Evolutionary conservation across 306 rosid species (phyloP), one percentile per base, ranked within the genome.

Genomic region (Senna siamea): DNA sequence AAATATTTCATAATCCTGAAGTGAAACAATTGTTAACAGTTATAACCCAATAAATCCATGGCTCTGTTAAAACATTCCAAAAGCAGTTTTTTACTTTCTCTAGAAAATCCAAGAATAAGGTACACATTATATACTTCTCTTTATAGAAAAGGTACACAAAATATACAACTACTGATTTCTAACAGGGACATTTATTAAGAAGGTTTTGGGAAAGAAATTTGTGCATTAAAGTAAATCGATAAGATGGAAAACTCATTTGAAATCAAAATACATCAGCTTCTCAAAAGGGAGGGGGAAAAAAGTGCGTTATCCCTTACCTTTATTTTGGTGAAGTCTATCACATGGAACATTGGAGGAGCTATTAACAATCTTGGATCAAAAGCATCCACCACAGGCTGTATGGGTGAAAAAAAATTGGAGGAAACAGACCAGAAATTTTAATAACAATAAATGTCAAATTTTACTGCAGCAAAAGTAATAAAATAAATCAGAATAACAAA

Each of bases 311-410:
- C 37, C 47, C 73, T 19, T 81, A 89, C 97, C 89, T 88, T 90
- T 51, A 83, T 66, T 76, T 87, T 88, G 77, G 86, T 80, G 75
- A 95, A 95, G 90, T 95, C 98, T 67, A 90, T 66, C 75, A 88
- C 85, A 73, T 95, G 99, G 79, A 80, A 85, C 56, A 83, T 85
- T 50, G 98, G 83, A 66, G 99, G 87, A 85, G 99, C 89, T 60
- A 92, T 75, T 79, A 95, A 82, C 52, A 95, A 82, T 80, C 98
- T 88, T 66, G 99, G 97, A 87, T 95, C 99, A 82, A 95, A 95
- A 70, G 99, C 99, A 86, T 95, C 99, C 47, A 95, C 98, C 64
- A 95, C 99, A 37, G 99, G 99, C 99, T 91, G 85, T 67, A 69
- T 15, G 61, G 50, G 83, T n/a, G n/a, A n/a, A 67, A 64, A 10